Percentiles rank a stretch among this genome's conserved stretches.
phyloP scores from a whole-genome alignment of 2,329 filamentous ascomycete genomes.

The Pseudogymnoascus sp. region DNA sequence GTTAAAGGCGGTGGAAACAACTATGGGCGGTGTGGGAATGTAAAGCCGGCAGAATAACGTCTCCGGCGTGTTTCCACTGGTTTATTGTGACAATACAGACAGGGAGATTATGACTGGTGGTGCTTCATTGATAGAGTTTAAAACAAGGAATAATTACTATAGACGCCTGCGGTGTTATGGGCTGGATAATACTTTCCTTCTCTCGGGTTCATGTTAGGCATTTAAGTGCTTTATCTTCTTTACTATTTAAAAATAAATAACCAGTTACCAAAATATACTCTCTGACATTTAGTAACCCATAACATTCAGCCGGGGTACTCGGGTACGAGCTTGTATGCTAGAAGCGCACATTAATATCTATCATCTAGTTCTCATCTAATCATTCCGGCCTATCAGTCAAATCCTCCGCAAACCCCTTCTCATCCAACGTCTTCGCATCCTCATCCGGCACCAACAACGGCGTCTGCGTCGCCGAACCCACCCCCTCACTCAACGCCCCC shows the following conservation, averaged over 20 bases:
- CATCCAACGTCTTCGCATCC: constrained; percentile 44
- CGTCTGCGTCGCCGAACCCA: constrained; percentile 31
- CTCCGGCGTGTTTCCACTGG: not conserved
- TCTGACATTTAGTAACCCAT: not conserved
- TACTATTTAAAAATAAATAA: not conserved
- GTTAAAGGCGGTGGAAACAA: not conserved
- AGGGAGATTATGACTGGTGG: not conserved
- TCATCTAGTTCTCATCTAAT: not conserved
- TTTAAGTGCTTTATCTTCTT: not conserved
- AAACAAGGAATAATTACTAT: not conserved
- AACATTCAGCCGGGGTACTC: not conserved
- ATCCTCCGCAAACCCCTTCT: constrained; percentile 48
- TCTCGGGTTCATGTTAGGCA: too few species aligned
- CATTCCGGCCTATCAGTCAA: constrained; percentile 9
- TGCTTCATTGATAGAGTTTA: not conserved
- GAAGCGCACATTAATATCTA: not conserved
- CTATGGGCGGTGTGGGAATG: not conserved
- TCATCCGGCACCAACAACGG: constrained; percentile 45
- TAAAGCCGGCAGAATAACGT: not conserved
- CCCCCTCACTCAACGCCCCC: constrained; percentile 42
- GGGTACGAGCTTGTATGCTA: not conserved
- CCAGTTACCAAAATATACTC: not conserved
- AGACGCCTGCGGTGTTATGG: not conserved
- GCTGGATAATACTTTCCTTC: too few species aligned
- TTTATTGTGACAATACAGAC: not conserved